phyloP scores from a whole-genome alignment of 345 rosid species.

The Moricandia arvensis region DNA sequence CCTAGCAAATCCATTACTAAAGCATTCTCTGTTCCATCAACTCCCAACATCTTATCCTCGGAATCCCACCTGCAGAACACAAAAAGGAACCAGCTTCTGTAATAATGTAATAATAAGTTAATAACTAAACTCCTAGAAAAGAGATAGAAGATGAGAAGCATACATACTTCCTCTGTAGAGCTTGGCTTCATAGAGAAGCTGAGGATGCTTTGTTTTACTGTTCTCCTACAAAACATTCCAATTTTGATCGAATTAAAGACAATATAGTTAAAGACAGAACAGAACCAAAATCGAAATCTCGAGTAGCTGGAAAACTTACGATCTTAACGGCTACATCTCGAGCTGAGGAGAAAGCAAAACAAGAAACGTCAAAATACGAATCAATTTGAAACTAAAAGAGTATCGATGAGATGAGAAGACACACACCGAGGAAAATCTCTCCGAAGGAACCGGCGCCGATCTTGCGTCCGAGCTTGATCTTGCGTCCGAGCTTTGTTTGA shows the following conservation, averaged over 20 bases:
- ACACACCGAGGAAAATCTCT: constrained; percentile 85
- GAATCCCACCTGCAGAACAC: constrained; percentile 63
- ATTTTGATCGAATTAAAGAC: background rate
- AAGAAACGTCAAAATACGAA: too few species aligned
- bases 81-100: background rate
- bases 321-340: constrained; percentile 91
- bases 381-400: background rate
- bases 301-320: too few species aligned
- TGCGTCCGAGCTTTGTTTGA: constrained; percentile 34
- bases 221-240: constrained; percentile 56
- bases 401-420: background rate
- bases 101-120: background rate
- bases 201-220: constrained; percentile 80
- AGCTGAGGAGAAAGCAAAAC: too few species aligned
- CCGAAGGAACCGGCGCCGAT: constrained; percentile 99
- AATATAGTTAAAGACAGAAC: background rate
- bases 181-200: constrained; percentile 85
- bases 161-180: too few species aligned
- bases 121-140: background rate
- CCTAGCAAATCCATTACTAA: constrained; percentile 87
- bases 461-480: constrained; percentile 84
- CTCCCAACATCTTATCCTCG: constrained; percentile 79
- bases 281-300: too few species aligned
- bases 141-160: constrained; percentile 13
- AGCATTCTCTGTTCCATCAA: constrained; percentile 73